These are phyloP conservation scores for Oryza meridionalis DNA, from an alignment of 176 grass and related monocot species.

Conservation along the genomic window DNA sequence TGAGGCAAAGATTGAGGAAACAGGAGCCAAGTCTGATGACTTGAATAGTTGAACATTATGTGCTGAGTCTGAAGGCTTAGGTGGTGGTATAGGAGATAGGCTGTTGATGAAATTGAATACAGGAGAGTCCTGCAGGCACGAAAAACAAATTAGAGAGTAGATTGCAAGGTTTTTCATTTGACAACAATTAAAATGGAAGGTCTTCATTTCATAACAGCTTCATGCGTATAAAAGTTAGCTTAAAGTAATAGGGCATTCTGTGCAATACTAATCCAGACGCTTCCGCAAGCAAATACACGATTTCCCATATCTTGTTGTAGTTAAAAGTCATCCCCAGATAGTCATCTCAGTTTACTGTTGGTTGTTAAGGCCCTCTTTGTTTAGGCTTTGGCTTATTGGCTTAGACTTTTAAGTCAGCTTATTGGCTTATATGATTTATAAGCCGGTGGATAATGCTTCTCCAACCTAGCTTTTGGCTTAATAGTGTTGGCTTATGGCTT, in stretches of 20 bases:
- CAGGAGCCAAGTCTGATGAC: conserved; percentile 53
- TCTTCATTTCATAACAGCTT: background rate
- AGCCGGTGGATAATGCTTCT: no score
- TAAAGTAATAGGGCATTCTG: background rate
- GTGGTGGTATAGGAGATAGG: conserved; percentile 64
- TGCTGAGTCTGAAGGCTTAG: conserved; percentile 46
- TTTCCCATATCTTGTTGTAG: background rate
- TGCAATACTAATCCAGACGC: background rate
- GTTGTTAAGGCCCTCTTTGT: background rate
- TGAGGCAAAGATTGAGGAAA: conserved; percentile 73
- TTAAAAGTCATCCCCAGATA: background rate
- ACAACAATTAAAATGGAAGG: background rate
- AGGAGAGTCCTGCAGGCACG: conserved; percentile 64
- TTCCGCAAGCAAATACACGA: background rate
- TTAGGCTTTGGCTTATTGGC: no score
- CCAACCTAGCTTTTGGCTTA: no score
- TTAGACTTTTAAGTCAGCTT: no score
- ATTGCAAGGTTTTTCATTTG: background rate
- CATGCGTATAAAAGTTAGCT: background rate
- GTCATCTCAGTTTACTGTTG: background rate
- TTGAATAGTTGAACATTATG: conserved; percentile 65
- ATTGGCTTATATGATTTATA: no score
- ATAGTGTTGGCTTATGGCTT: no score
- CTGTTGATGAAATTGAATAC: conserved; percentile 79
- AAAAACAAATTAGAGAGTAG: conserved; percentile 28